Conservation (phyloP, 805 yeast genomes). For the Schizosaccharomyces japonicus region DNA sequence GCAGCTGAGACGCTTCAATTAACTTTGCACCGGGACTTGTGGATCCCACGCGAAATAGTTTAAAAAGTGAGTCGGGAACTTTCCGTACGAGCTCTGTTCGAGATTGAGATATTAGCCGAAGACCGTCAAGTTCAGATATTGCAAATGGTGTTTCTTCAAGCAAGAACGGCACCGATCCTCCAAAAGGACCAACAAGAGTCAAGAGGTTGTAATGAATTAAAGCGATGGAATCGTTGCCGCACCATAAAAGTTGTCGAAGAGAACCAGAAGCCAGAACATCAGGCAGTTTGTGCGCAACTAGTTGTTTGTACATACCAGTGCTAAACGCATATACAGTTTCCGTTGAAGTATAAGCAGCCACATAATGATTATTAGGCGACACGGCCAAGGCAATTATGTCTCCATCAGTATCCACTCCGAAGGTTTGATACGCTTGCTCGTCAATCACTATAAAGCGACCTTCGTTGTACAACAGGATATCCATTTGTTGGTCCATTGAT, state of each 20-base stretch:
- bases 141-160: slow-evolving; percentile 20
- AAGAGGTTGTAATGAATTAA: slow-evolving; percentile 36
- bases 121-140: slow-evolving; percentile 43
- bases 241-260: slow-evolving; percentile 38
- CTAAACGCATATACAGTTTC: slow-evolving; percentile 29
- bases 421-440: slow-evolving; percentile 21
- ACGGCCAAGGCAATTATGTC: slow-evolving; percentile 22
- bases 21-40: slow-evolving; percentile 60
- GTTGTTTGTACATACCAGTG: slow-evolving; percentile 22
- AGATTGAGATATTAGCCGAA: slow-evolving; percentile 35
- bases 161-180: slow-evolving; percentile 16
- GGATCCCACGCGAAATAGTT: slow-evolving; percentile 62
- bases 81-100: slow-evolving; percentile 38
- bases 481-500: slow-evolving; percentile 13
- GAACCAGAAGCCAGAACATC: slow-evolving; percentile 19
- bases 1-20: slow-evolving; percentile 48
- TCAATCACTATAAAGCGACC: slow-evolving; percentile 12
- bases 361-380: slow-evolving; percentile 33
- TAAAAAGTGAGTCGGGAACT: slow-evolving; percentile 33
- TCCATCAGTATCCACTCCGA: slow-evolving; percentile 16
- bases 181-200: slow-evolving; percentile 47
- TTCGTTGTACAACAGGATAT: slow-evolving; percentile 14
- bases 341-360: slow-evolving; percentile 25
- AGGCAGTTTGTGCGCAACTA: slow-evolving; percentile 22
- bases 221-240: slow-evolving; percentile 63